These are phyloP conservation scores for Claviceps capensis DNA, from an alignment of 2,329 filamentous ascomycete species.

Conservation along the genomic window DNA sequence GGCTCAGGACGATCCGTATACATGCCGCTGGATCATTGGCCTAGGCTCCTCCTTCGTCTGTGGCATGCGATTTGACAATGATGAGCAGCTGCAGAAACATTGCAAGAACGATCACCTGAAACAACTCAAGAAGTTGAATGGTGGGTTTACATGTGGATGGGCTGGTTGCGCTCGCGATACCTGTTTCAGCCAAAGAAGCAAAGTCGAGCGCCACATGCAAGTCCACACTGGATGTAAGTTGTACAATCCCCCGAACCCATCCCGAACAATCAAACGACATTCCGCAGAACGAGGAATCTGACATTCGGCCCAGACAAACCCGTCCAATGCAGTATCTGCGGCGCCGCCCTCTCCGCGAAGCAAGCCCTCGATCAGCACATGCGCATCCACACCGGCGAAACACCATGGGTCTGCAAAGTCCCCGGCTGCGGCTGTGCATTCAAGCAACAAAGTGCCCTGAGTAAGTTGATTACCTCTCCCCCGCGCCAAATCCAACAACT, in stretches of 20 bases:
- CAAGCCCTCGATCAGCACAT: slow-evolving; percentile 56
- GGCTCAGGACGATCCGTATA: slow-evolving; percentile 13
- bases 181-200: slow-evolving; percentile 45
- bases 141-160: slow-evolving; percentile 43
- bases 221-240: slow-evolving; percentile 49
- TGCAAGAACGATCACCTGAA: slow-evolving; percentile 37
- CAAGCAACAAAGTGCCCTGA: slow-evolving; percentile 53
- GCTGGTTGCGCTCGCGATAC: slow-evolving; percentile 37
- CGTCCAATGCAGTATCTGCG: slow-evolving; percentile 41
- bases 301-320: slow-evolving; percentile 36
- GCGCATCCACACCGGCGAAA: slow-evolving; percentile 52
- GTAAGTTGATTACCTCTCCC: slow-evolving; percentile 25
- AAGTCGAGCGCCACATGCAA: slow-evolving; percentile 51
- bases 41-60: slow-evolving; percentile 13
- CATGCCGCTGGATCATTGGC: slow-evolving; percentile 21
- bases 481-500: neutral
- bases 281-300: neutral
- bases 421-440: slow-evolving; percentile 43
- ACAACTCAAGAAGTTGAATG: slow-evolving; percentile 26
- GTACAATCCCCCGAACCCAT: neutral
- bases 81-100: slow-evolving; percentile 41
- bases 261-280: too few species aligned
- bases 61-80: slow-evolving; percentile 23
- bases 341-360: slow-evolving; percentile 47
- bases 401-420: slow-evolving; percentile 43